Evolutionary conservation across 2,329 filamentous ascomycete species (phyloP).

Genomic region (Cytospora chrysosperma): DNA sequence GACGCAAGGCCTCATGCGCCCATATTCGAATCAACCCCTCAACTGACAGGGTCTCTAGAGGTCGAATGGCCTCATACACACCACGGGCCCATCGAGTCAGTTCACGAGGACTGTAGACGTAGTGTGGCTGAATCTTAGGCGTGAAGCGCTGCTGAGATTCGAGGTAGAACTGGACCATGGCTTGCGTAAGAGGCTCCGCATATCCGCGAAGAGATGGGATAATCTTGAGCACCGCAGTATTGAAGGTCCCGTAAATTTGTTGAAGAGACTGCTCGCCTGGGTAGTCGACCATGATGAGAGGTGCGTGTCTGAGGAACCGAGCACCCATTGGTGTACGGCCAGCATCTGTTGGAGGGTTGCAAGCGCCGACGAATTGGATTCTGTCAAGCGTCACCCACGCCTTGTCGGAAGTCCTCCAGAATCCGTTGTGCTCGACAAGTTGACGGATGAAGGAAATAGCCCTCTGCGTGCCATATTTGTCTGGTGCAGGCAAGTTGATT

Average conservation of each 20-base stretch:
- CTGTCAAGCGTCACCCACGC: conserved; percentile 96
- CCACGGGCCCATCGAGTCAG: conserved; percentile 96
- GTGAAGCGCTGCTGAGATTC: conserved; percentile 95
- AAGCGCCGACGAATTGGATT: conserved; percentile 98
- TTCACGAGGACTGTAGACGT: conserved; percentile 98
- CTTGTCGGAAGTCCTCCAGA: conserved; percentile 97
- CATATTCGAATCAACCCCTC: conserved; percentile 96
- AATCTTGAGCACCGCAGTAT: conserved; percentile 92
- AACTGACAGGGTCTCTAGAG: conserved; percentile 80
- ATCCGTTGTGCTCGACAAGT: conserved; percentile 97
- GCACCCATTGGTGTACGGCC: conserved; percentile 92
- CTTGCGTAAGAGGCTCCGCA: conserved; percentile 87
- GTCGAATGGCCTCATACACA: conserved; percentile 93
- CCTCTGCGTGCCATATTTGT: conserved; percentile 95
- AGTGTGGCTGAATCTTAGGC: conserved; percentile 94
- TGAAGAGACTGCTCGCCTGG: conserved; percentile 90
- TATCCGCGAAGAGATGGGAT: conserved; percentile 94
- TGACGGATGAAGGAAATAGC: conserved; percentile 97
- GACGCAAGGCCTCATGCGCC: conserved; percentile 92
- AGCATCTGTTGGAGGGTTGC: conserved; percentile 96
- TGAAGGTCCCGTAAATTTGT: conserved; percentile 99
- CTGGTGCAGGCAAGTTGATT: conserved; percentile 96
- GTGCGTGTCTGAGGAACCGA: conserved; percentile 91
- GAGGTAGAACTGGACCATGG: conserved; percentile 96
- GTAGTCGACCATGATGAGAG: conserved; percentile 99